Evolutionary conservation across 495 filamentous ascomycete species (phyloP).

Genomic region (Penicillium lividum): DNA sequence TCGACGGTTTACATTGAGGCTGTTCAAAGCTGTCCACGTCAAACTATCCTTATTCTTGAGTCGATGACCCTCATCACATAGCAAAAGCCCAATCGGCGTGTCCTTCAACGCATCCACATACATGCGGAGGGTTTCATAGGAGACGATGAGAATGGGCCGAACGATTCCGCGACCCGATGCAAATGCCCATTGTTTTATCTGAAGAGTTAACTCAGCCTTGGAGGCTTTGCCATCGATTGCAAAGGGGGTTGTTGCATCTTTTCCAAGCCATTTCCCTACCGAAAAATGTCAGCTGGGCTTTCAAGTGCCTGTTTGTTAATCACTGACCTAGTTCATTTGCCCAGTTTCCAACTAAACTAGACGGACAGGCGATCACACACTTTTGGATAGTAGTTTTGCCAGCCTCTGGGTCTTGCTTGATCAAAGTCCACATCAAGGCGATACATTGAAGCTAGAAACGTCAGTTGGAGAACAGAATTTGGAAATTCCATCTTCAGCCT

Average conservation of each 20-base stretch:
- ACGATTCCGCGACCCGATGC: conserved; percentile 86
- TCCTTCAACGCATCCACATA: conserved; percentile 87
- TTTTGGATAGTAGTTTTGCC: conserved; percentile 95
- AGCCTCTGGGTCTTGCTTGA: conserved; percentile 93
- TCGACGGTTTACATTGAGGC: conserved; percentile 82
- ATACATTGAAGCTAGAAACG: conserved; percentile 65
- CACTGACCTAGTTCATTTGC: conserved; percentile 72
- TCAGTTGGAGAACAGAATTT: conserved; percentile 34
- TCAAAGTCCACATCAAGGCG: conserved; percentile 87
- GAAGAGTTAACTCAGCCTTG: conserved; percentile 85
- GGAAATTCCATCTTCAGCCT: conserved; percentile 13
- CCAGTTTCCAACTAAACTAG: conserved; percentile 96
- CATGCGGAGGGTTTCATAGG: conserved; percentile 92
- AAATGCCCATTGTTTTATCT: conserved; percentile 94
- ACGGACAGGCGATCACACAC: conserved; percentile 97
- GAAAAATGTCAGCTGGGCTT: not conserved
- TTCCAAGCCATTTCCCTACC: conserved; percentile 77
- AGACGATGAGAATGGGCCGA: conserved; percentile 97
- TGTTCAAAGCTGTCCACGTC: conserved; percentile 87
- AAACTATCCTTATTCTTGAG: conserved; percentile 96
- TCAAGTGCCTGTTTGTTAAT: too few relatives aligned
- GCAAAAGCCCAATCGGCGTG: conserved; percentile 84
- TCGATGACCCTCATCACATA: conserved; percentile 99
- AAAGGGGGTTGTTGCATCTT: conserved; percentile 88
- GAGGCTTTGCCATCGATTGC: conserved; percentile 95